Evolutionary conservation across 106 monocot species (phyloP), one percentile per base, ranked within the genome.

Genomic region (Phalaenopsis equestris): DNA sequence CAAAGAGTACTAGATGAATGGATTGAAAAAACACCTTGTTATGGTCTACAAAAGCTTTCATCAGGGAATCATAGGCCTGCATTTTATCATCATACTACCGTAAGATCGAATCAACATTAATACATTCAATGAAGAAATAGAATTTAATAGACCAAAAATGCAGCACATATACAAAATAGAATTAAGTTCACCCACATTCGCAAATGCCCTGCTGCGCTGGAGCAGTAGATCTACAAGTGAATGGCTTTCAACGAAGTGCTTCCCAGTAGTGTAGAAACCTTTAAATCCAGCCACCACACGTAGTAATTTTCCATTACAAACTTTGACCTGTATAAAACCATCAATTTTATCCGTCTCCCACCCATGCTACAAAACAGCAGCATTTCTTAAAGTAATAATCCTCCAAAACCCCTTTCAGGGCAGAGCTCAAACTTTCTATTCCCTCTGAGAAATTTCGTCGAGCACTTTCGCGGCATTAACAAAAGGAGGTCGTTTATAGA

Each of bases 11-110:
- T 10, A 67, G 15, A 19, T 17, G 30, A 8, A 24, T 42, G 30
- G 36, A 76, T 23, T 39, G 41, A 78, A 15, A 41, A 8, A 52
- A 18, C 42, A 97, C 97, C 97, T 94, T 97, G 84, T 97, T 97
- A 83, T 92, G 97, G 15, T 97, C 97, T 12, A 89, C 72, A 90
- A 97, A 97, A 84, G 94, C 94, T 77, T 94, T 94, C 94, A 97
- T 94, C 39, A 97, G 84, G 3, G 86, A 75, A 6, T 90, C 90
- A 85, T 97, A 97, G 17, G 97, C 97, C 97, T 97, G 92, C 78
- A 87, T 42, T 15, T 58, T 41, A 67, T 79, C n/a, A 56, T 75
- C 4, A 73, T 19, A 76, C 67, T 77, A 74, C 1, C 46, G 70
- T 3, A 57, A 57, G 18, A 57, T 15, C 14, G 19, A 24, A 67